Evolutionary conservation across 768 basidiomycete species (phyloP).

Genomic region (Neoboletus subvelutipes): DNA sequence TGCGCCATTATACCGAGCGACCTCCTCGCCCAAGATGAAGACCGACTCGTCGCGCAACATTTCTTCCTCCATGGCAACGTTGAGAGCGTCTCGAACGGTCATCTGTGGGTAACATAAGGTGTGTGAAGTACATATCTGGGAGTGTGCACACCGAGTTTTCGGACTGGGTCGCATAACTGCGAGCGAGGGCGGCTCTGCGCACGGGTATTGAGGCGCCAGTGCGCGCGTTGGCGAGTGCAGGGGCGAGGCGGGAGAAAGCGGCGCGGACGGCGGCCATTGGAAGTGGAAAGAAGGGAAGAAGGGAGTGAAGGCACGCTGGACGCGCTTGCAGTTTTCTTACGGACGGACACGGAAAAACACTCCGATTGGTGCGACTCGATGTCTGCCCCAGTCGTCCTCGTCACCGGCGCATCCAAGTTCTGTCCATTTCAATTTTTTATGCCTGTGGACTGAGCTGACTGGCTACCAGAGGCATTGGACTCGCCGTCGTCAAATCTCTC

Average conservation of each 20-base stretch:
- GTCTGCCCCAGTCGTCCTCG: slow-evolving; percentile 59
- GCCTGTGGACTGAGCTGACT: slow-evolving; percentile 3
- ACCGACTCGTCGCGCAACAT: slow-evolving; percentile 95
- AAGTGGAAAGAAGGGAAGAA: slow-evolving; percentile 15
- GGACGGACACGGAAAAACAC: slow-evolving; percentile 25
- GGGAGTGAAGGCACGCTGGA: neutral
- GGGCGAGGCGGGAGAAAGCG: slow-evolving; percentile 63
- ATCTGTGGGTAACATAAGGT: slow-evolving; percentile 50
- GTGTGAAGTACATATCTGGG: slow-evolving; percentile 18
- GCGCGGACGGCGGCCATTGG: slow-evolving; percentile 59
- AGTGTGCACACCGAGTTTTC: slow-evolving; percentile 46
- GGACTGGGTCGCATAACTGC: slow-evolving; percentile 64
- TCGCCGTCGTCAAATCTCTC: slow-evolving; percentile 70
- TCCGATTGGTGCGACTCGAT: slow-evolving; percentile 14
- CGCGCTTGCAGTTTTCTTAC: slow-evolving; percentile 18
- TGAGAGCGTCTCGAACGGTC: slow-evolving; percentile 98
- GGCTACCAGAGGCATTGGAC: slow-evolving; percentile 65
- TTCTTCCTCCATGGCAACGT: slow-evolving; percentile 98
- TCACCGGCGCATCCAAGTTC: slow-evolving; percentile 86
- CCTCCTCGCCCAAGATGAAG: slow-evolving; percentile 96
- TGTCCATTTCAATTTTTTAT: neutral
- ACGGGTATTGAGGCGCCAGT: slow-evolving; percentile 41
- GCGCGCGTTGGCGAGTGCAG: slow-evolving; percentile 43
- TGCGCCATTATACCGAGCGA: slow-evolving; percentile 96
- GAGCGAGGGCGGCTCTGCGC: slow-evolving; percentile 45